Base-by-base conservation (phyloP, 768 basidiomycete species). In the Leucosporidium yakuticum region DNA sequence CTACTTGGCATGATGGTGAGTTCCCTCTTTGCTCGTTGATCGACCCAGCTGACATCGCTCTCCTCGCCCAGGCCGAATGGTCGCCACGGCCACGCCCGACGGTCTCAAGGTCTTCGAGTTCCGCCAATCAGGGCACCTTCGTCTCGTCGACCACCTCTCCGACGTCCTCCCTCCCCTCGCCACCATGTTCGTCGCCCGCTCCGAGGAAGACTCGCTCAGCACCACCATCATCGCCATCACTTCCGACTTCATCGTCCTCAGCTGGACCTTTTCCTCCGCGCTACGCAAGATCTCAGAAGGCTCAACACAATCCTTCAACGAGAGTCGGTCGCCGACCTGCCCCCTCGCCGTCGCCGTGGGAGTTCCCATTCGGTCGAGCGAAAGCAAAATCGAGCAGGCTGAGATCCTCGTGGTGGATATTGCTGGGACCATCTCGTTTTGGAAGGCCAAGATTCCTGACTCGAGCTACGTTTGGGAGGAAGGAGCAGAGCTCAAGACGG, bases 401-500 rank as follows among this genome's bases (percentile, higher is more conserved):
- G 32, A 59, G 34, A 14, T 69, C 14, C 19, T 64, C 2, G 54
- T 51, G 25, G 21, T 64, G 19, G 68, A 69, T 23, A 15, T 14
- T 8, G 54, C 55, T 14, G 68, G 68, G 11, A 64, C 63, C 34
- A 20, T 69, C 20, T n/a, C 32, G 17, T 55, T 63, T n/a, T 69
- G 68, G 68, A 17, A 0, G 8, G 27, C 60, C 4, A 3, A 17
- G 23, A 21, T 65, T 14, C 21, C 34, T 20, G 60, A 53, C 23
- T 50, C 44, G 39, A 55, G 21, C 3, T 54, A 58, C 1, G 44
- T 23, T 4, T 56, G 68, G 68, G 20, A 6, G 7, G 59, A 47
- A 70, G 51, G 67, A 74, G 75, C 77, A 0, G 50, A 67, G 36
- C 75, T 95, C 8, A 83, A 83, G 67, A 95, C 93, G 17, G 86